These are phyloP conservation scores for Metschnikowia gelsemii DNA, from an alignment of 805 yeast species.

Conservation along the genomic window DNA sequence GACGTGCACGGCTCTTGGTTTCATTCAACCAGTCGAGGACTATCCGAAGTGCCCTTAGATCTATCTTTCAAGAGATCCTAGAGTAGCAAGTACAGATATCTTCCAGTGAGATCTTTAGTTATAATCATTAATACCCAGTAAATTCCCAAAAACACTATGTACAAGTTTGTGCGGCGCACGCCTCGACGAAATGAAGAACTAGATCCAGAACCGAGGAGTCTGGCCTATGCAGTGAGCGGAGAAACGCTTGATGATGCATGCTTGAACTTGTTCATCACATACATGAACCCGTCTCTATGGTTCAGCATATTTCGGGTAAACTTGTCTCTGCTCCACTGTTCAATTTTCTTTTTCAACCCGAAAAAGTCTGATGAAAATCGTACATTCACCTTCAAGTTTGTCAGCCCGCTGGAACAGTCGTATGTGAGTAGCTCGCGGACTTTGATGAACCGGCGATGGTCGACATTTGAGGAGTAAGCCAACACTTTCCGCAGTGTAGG, in stretches of 20 bases:
- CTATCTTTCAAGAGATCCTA: no score
- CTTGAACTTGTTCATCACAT: constrained; percentile 65
- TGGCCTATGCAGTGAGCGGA: neutral
- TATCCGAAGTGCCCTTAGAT: no score
- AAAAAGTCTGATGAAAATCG: constrained; percentile 68
- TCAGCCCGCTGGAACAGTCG: constrained; percentile 27
- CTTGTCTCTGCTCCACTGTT: constrained; percentile 72
- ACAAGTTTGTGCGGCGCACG: neutral
- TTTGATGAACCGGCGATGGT: constrained; percentile 73
- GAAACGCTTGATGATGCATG: constrained; percentile 12
- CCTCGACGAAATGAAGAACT: neutral
- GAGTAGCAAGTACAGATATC: no score
- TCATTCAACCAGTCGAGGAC: no score
- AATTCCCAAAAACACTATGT: constrained; percentile 2
- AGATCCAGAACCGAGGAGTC: neutral
- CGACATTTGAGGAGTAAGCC: constrained; percentile 79
- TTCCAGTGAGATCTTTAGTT: no score
- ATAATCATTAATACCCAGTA: neutral
- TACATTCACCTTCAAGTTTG: constrained; percentile 58
- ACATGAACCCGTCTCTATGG: constrained; percentile 69
- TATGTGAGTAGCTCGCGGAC: constrained; percentile 77
- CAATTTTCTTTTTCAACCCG: constrained; percentile 72
- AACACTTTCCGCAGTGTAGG: constrained; percentile 52
- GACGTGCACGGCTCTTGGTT: no score
- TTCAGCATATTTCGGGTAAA: constrained; percentile 66